Evolutionary conservation across 208 protist species (phyloP).

Genomic region (Acanthamoeba healyi): DNA sequence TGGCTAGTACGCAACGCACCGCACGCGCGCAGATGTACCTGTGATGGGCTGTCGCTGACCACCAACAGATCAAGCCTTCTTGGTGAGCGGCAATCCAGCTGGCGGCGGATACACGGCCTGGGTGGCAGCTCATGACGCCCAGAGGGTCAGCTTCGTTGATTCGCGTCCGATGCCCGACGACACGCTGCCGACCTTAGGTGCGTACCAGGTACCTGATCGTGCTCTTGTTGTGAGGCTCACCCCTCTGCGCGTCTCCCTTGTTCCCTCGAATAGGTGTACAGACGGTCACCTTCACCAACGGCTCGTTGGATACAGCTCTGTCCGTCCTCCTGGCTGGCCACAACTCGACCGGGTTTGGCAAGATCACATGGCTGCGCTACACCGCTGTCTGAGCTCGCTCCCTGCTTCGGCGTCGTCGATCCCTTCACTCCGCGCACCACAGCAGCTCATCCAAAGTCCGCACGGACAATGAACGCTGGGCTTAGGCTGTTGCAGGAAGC

Average conservation of each 20-base stretch:
- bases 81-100: neutral
- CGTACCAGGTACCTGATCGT: neutral
- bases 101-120: neutral
- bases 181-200: neutral
- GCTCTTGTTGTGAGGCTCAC: neutral
- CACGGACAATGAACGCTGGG: too few relatives aligned
- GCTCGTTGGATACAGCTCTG: neutral
- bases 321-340: neutral
- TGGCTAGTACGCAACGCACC: neutral
- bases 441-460: too few relatives aligned
- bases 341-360: neutral
- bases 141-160: neutral
- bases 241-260: too few relatives aligned
- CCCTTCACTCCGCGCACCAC: too few relatives aligned
- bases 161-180: neutral
- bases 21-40: neutral
- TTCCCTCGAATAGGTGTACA: neutral
- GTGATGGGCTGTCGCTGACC: neutral
- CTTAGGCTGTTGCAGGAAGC: too few relatives aligned
- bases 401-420: too few relatives aligned
- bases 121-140: neutral
- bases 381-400: too few relatives aligned
- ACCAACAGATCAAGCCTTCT: neutral
- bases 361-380: neutral
- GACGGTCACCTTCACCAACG: neutral